phyloP scores from a whole-genome alignment of 768 basidiomycete genomes.

The Wakefieldia striispora region DNA sequence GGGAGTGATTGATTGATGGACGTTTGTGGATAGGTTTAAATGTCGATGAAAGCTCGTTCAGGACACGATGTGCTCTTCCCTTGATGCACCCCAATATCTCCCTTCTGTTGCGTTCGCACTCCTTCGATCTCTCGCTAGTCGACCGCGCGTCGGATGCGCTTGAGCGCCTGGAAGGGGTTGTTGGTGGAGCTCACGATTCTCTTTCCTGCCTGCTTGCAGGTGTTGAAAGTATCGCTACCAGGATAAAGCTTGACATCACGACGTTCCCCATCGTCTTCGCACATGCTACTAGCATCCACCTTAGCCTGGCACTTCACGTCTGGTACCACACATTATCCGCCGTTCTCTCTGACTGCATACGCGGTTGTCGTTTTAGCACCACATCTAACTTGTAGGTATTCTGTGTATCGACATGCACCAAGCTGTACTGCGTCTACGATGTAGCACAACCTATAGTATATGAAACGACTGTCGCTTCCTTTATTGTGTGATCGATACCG shows the following conservation, averaged over 20 bases:
- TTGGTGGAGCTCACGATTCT: constrained; percentile 1
- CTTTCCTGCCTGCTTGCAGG: constrained; percentile 29
- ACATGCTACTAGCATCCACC: constrained; percentile 16
- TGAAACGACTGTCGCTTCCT: constrained; percentile 24
- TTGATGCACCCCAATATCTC: constrained; percentile 1
- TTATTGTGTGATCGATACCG: constrained; percentile 5
- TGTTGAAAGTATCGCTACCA: constrained; percentile 11
- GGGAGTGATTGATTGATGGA: constrained; percentile 23
- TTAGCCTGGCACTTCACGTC: constrained; percentile 17
- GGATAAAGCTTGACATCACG: constrained; percentile 20
- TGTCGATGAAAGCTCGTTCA: constrained; percentile 22
- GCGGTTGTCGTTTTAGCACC: constrained; percentile 25
- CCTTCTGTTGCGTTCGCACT: constrained; percentile 22
- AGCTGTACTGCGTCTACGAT: constrained; percentile 31
- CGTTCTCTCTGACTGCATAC: constrained; percentile 24
- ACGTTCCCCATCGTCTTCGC: constrained; percentile 5
- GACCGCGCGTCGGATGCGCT: constrained; percentile 25
- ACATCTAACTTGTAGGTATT: constrained; percentile 30
- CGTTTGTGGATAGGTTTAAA: constrained; percentile 23
- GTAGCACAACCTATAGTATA: constrained; percentile 30
- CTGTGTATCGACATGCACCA: constrained; percentile 32
- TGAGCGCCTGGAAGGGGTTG: constrained; percentile 21
- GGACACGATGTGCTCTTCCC: constrained; percentile 6
- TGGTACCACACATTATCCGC: constrained; percentile 20
- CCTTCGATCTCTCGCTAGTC: constrained; percentile 39